Percentiles rank a stretch among this genome's conserved stretches.
Conservation (phyloP, 257 asterid genomes). For the Leonotis leonurus region DNA sequence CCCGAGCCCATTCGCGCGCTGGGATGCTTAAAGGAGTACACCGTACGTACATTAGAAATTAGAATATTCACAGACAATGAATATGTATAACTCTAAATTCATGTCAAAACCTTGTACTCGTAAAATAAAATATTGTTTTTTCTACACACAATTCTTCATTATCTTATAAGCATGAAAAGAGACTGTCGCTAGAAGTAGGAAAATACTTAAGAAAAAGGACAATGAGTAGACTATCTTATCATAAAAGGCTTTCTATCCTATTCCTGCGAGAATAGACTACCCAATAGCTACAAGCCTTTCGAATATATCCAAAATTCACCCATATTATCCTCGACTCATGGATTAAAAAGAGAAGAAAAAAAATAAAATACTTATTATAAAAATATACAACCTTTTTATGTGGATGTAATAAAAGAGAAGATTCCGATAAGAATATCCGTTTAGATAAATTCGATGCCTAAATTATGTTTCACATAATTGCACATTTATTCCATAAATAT, state of each 20-base stretch:
- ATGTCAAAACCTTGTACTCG: too few relatives aligned
- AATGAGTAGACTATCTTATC: slow-evolving; percentile 6
- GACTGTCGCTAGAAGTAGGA: too few relatives aligned
- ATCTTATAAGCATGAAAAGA: too few relatives aligned
- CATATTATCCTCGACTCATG: slow-evolving; percentile 2
- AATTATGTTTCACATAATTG: background rate
- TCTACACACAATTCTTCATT: background rate
- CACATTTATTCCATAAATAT: background rate
- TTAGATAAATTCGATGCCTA: slow-evolving; percentile 16
- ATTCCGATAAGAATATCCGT: slow-evolving; percentile 30
- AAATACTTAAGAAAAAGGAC: too few relatives aligned
- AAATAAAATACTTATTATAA: background rate
- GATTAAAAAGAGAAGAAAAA: background rate
- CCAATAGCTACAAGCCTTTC: slow-evolving; percentile 21
- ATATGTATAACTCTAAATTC: too few relatives aligned
- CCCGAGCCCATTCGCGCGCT: too few relatives aligned
- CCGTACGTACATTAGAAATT: too few relatives aligned
- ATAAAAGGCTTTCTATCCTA: slow-evolving; percentile 3
- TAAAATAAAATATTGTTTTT: too few relatives aligned
- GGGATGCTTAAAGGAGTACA: too few relatives aligned
- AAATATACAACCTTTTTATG: slow-evolving; percentile 16
- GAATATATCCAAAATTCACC: background rate
- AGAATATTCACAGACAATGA: too few relatives aligned
- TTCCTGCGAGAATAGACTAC: slow-evolving; percentile 18
- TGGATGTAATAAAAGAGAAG: slow-evolving; percentile 17